A percentile compares a stretch with the other conserved stretches of the same genome.
phyloP scores from a whole-genome alignment of 2,329 filamentous ascomycete genomes.

The Hortaea werneckii region DNA sequence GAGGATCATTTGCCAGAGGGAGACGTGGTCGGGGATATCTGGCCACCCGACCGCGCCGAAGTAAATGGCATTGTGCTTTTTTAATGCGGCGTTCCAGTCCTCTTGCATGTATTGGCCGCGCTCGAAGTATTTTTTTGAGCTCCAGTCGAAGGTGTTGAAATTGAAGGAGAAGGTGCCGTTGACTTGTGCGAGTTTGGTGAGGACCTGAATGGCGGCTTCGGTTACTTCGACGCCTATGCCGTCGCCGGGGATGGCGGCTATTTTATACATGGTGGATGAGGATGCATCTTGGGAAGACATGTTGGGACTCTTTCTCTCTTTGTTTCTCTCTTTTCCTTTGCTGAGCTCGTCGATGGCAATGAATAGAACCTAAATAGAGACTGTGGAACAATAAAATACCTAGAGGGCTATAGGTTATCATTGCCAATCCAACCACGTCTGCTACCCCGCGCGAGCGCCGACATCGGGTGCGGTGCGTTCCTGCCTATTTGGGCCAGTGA shows the following conservation, averaged over 20 bases:
- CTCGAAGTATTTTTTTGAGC: slow-evolving; percentile 38
- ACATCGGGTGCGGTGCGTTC: no score
- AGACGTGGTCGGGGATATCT: slow-evolving; percentile 57
- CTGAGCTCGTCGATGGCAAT: no score
- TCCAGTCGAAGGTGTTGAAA: slow-evolving; percentile 44
- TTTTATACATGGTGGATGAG: background rate
- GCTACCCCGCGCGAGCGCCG: no score
- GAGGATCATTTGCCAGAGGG: slow-evolving; percentile 56
- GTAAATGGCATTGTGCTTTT: slow-evolving; percentile 45
- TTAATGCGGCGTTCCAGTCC: slow-evolving; percentile 41
- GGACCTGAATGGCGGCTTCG: slow-evolving; percentile 40
- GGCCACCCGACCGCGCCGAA: slow-evolving; percentile 52
- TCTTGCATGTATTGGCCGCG: slow-evolving; percentile 44
- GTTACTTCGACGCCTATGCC: slow-evolving; percentile 57
- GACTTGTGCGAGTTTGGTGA: slow-evolving; percentile 35
- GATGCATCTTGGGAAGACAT: no score
- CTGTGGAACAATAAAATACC: no score
- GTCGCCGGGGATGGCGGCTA: slow-evolving; percentile 42
- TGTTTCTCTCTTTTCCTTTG: no score
- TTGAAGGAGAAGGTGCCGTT: slow-evolving; percentile 39
- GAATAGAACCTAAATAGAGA: no score
- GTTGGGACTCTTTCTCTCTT: no score
- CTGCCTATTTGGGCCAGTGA: no score
- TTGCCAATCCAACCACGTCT: no score
- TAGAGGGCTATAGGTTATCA: no score